Evolutionary conservation across 805 yeast species (phyloP).

Genomic region (Priceomyces haplophilus): DNA sequence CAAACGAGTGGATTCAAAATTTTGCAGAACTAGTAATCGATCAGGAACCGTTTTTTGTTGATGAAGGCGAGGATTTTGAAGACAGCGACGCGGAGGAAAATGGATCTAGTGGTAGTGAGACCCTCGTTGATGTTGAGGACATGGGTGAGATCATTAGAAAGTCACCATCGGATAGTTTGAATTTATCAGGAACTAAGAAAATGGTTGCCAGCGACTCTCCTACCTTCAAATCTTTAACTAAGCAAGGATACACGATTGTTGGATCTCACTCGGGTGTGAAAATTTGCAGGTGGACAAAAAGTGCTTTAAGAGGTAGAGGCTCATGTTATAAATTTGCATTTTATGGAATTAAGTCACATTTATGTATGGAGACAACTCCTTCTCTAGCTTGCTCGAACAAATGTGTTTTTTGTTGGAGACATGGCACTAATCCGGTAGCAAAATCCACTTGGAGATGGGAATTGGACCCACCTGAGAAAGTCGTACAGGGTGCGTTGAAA

Average conservation of each 20-base stretch:
- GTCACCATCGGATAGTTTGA: constrained; percentile 21
- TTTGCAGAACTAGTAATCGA: constrained; percentile 63
- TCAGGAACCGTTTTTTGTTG: constrained; percentile 60
- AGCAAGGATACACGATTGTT: constrained; percentile 89
- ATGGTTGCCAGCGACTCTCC: constrained; percentile 92
- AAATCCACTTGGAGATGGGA: constrained; percentile 94
- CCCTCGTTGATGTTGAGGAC: constrained; percentile 81
- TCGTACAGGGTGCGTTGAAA: constrained; percentile 77
- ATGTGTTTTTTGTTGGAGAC: constrained; percentile 97
- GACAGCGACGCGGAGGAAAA: constrained; percentile 47
- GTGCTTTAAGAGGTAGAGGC: constrained; percentile 90
- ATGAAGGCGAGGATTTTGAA: constrained; percentile 58
- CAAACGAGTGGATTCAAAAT: constrained; percentile 65
- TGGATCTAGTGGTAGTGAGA: constrained; percentile 29
- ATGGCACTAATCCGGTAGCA: constrained; percentile 95
- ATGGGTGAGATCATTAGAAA: constrained; percentile 61
- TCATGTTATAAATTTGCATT: constrained; percentile 91
- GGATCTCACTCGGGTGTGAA: constrained; percentile 95
- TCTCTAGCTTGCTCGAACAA: constrained; percentile 90
- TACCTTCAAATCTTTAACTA: constrained; percentile 80
- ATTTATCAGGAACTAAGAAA: constrained; percentile 45
- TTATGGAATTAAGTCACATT: constrained; percentile 84
- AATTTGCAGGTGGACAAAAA: constrained; percentile 94
- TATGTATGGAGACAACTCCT: constrained; percentile 96
- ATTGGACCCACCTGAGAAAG: constrained; percentile 82